phyloP scores from a whole-genome alignment of 2,329 filamentous ascomycete species.

The Incumbomyces lentus region DNA sequence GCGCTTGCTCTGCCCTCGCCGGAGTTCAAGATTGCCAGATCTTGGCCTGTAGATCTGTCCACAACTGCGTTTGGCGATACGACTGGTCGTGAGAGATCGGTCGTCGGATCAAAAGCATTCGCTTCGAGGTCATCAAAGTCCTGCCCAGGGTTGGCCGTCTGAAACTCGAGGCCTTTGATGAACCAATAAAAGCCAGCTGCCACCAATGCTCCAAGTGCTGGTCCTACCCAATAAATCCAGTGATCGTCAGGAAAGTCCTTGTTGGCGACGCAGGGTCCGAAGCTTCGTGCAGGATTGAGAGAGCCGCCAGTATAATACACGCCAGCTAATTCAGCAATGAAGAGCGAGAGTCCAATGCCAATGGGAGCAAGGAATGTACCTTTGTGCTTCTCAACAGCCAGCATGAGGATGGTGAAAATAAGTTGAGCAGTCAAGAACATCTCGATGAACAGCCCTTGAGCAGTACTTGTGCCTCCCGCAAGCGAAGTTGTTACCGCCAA shows the following conservation, averaged over 20 bases:
- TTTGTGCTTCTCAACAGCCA: constrained; percentile 63
- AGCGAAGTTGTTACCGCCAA: constrained; percentile 49
- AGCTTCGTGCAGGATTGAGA: constrained; percentile 39
- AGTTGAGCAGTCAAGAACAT: constrained; percentile 55
- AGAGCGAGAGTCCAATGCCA: constrained; percentile 61
- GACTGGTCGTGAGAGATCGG: constrained; percentile 17
- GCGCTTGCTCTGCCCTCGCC: not conserved
- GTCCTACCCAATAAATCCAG: constrained; percentile 44
- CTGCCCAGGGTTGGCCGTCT: constrained; percentile 40
- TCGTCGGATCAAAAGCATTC: constrained; percentile 17
- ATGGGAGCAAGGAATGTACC: constrained; percentile 61
- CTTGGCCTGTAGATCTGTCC: constrained; percentile 9
- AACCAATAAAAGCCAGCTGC: constrained; percentile 41
- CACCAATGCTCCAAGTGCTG: constrained; percentile 35
- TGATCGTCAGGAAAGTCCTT: constrained; percentile 31
- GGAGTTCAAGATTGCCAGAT: constrained; percentile 5
- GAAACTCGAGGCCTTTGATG: constrained; percentile 35
- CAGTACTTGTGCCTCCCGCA: constrained; percentile 39
- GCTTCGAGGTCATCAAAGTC: constrained; percentile 34
- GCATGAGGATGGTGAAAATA: constrained; percentile 56
- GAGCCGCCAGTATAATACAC: constrained; percentile 40
- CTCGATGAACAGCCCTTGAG: constrained; percentile 56
- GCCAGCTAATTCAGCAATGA: constrained; percentile 48
- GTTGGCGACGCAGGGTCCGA: constrained; percentile 38
- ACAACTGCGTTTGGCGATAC: constrained; percentile 16